Evolutionary conservation across 2,329 filamentous ascomycete species (phyloP), one percentile per base, ranked within the genome.

Genomic region (Cytospora schulzeri): DNA sequence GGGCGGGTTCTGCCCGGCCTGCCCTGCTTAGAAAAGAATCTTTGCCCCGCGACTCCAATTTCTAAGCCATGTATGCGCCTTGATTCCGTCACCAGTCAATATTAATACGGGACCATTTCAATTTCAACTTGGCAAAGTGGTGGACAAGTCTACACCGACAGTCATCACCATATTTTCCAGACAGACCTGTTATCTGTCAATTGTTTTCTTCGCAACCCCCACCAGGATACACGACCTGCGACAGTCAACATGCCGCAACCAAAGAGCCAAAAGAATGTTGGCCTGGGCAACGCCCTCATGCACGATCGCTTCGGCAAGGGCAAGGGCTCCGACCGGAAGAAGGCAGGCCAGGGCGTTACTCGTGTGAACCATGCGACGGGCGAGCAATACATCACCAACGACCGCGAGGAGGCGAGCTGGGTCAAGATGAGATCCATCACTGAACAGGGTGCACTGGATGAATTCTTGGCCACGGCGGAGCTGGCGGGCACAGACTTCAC

Each of bases 371-470:
- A 93, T 72, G 83, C 87, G 29, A 92, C 91, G 26, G 93, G 92
- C 74, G 91, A 96, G 76, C 88, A 90, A 82, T 99, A 99, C 76
- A 88, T 98, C 72, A 95, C 92, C 57, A 97, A 96, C 76, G 90
- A 91, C 69, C 89, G 88, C 71, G 89, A 96, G 75, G 93, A 98
- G 80, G 95, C 94, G 41, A 85, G 92, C 71, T 99, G 93, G 93
- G 92, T 98, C 74, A 99, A 98, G 83, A 98, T 99, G 95, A 92
- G 94, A 81, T 97, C 92, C 76, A 91, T 99, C 71, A 99, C 95
- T 6, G 92, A 99, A 81, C 95, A 99, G 79, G 93, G 90, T 70
- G 93, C 93, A 53, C 87, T 99, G 67, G 95, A 99, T 77, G 95
- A 99, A 77, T 99, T 99, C 77, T 82, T 99, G 69, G 91, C 91